phyloP scores from a whole-genome alignment of 2,329 filamentous ascomycete genomes.

The Trichoderma polysporum region DNA sequence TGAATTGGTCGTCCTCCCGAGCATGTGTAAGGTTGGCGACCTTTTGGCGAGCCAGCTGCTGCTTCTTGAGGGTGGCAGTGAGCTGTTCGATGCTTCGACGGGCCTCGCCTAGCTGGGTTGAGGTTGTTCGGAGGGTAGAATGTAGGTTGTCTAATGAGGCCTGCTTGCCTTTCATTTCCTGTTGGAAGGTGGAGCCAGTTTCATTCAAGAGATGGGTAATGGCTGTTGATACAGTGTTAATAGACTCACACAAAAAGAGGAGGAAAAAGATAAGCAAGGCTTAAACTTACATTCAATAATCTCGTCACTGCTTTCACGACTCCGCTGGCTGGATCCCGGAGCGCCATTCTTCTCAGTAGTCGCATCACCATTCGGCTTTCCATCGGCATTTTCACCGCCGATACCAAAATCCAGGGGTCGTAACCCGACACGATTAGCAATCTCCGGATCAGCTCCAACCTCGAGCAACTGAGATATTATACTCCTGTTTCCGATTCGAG shows the following conservation, averaged over 20 bases:
- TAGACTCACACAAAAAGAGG: background rate
- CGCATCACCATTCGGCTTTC: constrained; percentile 44
- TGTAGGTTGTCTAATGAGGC: constrained; percentile 80
- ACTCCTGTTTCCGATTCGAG: constrained; percentile 86
- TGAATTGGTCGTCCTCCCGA: constrained; percentile 65
- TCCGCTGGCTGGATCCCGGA: constrained; percentile 53
- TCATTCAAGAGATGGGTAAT: constrained; percentile 81
- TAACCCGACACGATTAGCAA: constrained; percentile 85
- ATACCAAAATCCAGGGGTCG: constrained; percentile 94
- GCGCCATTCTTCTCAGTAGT: constrained; percentile 45
- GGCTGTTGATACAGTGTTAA: constrained; percentile 47
- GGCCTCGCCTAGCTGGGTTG: constrained; percentile 74
- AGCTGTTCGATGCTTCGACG: constrained; percentile 71
- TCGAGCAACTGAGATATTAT: constrained; percentile 97
- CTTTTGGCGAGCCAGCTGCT: constrained; percentile 66
- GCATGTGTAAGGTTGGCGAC: constrained; percentile 76
- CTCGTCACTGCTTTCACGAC: constrained; percentile 72
- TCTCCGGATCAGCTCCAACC: constrained; percentile 89
- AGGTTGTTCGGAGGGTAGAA: constrained; percentile 74
- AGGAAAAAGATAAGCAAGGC: constrained; percentile 25
- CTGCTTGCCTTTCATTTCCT: constrained; percentile 81
- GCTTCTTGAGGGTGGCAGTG: constrained; percentile 62
- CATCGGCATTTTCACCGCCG: constrained; percentile 60
- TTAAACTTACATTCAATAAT: constrained; percentile 74
- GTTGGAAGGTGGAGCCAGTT: constrained; percentile 74